Percentiles rank a stretch among this genome's conserved stretches.
phyloP scores from a whole-genome alignment of 176 grass and related monocot species.

The Bromus sterilis region DNA sequence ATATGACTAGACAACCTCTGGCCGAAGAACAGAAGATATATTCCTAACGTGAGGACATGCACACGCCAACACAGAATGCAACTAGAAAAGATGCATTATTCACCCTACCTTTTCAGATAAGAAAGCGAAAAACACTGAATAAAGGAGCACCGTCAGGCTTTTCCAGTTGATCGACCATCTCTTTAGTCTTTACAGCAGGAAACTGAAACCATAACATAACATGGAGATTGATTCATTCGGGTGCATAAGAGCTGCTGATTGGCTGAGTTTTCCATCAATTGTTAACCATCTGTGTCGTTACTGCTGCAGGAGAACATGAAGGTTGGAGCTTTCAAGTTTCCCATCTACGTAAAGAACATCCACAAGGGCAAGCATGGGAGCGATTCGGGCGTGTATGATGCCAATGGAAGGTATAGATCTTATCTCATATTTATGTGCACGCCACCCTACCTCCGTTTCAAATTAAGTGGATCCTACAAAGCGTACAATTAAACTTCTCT shows the following conservation, averaged over 20 bases:
- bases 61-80: not conserved
- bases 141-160: not conserved
- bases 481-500: not conserved
- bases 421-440: not conserved
- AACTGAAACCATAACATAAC: not conserved
- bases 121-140: not conserved
- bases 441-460: not conserved
- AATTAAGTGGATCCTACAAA: not conserved
- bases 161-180: not conserved
- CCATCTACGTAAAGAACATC: conserved; percentile 70
- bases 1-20: not conserved
- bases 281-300: not conserved
- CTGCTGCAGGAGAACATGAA: conserved; percentile 41
- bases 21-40: not conserved
- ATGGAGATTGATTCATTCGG: not conserved
- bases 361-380: conserved; percentile 71
- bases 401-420: conserved; percentile 41
- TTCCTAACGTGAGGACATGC: not conserved
- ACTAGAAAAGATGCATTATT: not conserved
- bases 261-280: not conserved
- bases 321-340: conserved; percentile 25
- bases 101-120: not conserved
- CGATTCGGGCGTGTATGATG: conserved; percentile 61
- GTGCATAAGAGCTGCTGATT: not conserved
- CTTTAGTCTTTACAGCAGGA: not conserved